phyloP scores from a whole-genome alignment of 345 rosid genomes.

The Diplotaxis tenuifolia region DNA sequence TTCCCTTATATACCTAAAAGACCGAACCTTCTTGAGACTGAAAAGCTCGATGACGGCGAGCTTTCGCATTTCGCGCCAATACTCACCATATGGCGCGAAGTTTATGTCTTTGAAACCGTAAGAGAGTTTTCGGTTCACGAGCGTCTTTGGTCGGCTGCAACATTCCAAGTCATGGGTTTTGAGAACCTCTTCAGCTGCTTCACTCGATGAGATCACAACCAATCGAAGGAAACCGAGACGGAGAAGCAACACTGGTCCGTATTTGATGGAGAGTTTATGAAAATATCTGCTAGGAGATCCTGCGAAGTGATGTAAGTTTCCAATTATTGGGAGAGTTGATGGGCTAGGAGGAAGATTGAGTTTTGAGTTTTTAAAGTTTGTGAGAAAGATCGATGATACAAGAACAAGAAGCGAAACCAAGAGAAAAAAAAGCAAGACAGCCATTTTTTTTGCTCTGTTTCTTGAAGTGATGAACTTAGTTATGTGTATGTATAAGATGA shows the following conservation, averaged over 20 bases:
- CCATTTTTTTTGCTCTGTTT: conserved; percentile 23
- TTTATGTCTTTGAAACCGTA: no score
- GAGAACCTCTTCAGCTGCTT: no score
- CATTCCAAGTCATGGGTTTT: no score
- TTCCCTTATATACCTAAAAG: no score
- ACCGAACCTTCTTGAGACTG: conserved; percentile 6
- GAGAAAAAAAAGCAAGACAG: conserved; percentile 23
- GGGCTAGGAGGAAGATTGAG: conserved; percentile 51
- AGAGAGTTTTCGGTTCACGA: conserved; percentile 6
- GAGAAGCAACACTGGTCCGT: conserved; percentile 10
- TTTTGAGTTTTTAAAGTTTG: background rate
- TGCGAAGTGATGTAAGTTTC: conserved; percentile 46
- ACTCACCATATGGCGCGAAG: conserved; percentile 28
- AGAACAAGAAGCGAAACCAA: conserved; percentile 7
- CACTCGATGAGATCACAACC: no score
- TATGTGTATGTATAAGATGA: background rate
- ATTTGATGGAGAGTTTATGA: conserved; percentile 50
- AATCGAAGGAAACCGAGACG: background rate
- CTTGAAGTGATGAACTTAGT: background rate
- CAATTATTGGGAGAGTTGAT: conserved; percentile 45
- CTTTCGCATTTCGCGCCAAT: conserved; percentile 38
- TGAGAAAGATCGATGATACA: conserved; percentile 1
- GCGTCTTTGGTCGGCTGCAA: no score
- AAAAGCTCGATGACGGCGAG: conserved; percentile 6
- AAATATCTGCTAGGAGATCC: conserved; percentile 58